Base-by-base conservation (phyloP, 2,329 filamentous ascomycete genomes). In the Bertia moriformis region DNA sequence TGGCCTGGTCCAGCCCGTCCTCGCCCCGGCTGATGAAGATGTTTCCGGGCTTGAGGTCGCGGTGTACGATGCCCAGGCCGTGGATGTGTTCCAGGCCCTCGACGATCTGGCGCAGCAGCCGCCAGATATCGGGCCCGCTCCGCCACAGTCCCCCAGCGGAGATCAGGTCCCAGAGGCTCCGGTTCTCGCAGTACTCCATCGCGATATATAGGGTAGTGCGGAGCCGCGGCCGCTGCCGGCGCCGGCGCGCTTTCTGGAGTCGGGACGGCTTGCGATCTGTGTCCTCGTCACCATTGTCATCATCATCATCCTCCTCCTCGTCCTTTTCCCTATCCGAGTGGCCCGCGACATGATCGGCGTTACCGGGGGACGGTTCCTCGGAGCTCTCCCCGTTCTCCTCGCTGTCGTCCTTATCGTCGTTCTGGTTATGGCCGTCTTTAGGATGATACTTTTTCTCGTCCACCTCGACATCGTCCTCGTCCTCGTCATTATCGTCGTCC, bases 1-100 rank as follows among this genome's bases (percentile, higher is more conserved):
- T n/a, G n/a, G n/a, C n/a, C n/a, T n/a, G n/a, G n/a, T n/a, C n/a
- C n/a, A n/a, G 73, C 2, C 77, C 74, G 42, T 76, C 75, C 40
- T 73, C 74, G 1, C 67, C 66, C 38, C 69, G 60, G 48, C 81
- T 76, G 44, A 81, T 76, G 54, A 82, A 82, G 36, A 82, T 72
- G 42, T 82, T 82, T 46, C 80, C 76, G 1, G 77, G 77, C 49
- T 82, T 82, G 22, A 82, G 57, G 48, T 82, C 77, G 14, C 77
- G 67, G 49, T 82, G 77, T 12, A 81, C 78, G 44, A 82, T 80
- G 4, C 71, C 71, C 47, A 72, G 67, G 36, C 66, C 64, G 50
- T 82, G 77, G 22, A 82, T 73, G 48, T 81, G 74, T 19, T 66
- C 69, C 37, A 82, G 57, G 1, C 75, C 77, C 53, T 81, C 75